Evolutionary conservation across 73 alveolate genomes (phyloP).

Genomic region (Tetrahymena borealis): DNA sequence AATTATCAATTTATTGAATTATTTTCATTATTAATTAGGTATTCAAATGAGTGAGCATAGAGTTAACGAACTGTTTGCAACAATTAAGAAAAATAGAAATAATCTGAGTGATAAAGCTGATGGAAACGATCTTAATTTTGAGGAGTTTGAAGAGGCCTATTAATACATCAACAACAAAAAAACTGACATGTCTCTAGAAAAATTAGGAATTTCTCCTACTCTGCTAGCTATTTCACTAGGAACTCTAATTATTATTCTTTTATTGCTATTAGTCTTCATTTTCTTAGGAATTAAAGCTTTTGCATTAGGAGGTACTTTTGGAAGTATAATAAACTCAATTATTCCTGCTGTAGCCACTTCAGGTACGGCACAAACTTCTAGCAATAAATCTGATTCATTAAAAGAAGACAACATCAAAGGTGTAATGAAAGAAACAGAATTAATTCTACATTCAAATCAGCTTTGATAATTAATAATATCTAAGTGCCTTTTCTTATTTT

Average conservation of each 20-base stretch:
- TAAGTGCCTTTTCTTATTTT: no score
- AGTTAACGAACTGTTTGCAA: neutral
- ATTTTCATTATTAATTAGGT: no score
- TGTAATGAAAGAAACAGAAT: neutral
- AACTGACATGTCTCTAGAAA: neutral
- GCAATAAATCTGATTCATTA: neutral
- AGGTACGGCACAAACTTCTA: neutral
- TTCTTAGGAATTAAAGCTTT: constrained; percentile 8
- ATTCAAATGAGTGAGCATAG: neutral
- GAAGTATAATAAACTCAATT: neutral
- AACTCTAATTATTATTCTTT: neutral
- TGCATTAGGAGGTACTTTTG: constrained; percentile 7
- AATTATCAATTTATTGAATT: no score
- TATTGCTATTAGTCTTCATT: neutral
- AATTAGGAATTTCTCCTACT: constrained; percentile 4
- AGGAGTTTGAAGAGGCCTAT: neutral
- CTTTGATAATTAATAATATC: neutral
- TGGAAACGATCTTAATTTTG: neutral
- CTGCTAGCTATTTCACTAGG: neutral
- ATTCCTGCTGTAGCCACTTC: neutral
- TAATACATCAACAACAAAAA: neutral
- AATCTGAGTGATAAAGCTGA: neutral
- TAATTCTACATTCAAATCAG: neutral
- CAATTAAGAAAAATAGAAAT: neutral
- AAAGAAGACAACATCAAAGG: neutral